Evolutionary conservation across 2,329 filamentous ascomycete genomes (phyloP).

Genomic region (Amauroascus verrucosus): DNA sequence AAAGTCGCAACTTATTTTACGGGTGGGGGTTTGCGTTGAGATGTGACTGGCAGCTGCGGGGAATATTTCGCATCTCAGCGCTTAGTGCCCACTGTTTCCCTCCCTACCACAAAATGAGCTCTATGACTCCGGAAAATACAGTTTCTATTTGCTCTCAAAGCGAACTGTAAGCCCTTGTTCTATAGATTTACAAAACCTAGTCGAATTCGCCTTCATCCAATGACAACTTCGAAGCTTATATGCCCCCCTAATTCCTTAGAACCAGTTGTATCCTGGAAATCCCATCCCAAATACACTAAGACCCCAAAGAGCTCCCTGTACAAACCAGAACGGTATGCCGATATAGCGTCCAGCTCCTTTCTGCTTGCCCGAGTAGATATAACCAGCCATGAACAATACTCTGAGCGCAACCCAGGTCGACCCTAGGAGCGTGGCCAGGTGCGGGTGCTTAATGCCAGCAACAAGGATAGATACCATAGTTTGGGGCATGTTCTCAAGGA

Average conservation of each 20-base stretch:
- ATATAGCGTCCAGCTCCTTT: slow-evolving; percentile 30
- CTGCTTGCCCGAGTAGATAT: slow-evolving; percentile 33
- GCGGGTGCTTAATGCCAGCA: slow-evolving; percentile 45
- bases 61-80: too few species aligned
- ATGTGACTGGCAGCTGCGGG: too few species aligned
- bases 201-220: too few species aligned
- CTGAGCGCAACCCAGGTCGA: slow-evolving; percentile 43
- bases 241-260: not conserved
- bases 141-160: not conserved
- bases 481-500: slow-evolving; percentile 47
- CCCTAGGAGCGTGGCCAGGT: slow-evolving; percentile 38
- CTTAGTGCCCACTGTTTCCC: too few species aligned
- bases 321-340: slow-evolving; percentile 32
- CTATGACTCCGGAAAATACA: too few species aligned
- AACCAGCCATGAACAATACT: slow-evolving; percentile 41
- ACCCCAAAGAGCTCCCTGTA: slow-evolving; percentile 33
- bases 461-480: slow-evolving; percentile 45
- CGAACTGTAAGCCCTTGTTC: too few species aligned
- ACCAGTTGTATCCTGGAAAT: slow-evolving; percentile 6
- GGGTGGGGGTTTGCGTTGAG: not conserved
- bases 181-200: not conserved
- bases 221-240: too few species aligned
- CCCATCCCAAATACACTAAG: slow-evolving; percentile 28
- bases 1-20: not conserved
- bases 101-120: too few species aligned